phyloP scores from a whole-genome alignment of 495 filamentous ascomycete genomes.

The Viridothelium virens region DNA sequence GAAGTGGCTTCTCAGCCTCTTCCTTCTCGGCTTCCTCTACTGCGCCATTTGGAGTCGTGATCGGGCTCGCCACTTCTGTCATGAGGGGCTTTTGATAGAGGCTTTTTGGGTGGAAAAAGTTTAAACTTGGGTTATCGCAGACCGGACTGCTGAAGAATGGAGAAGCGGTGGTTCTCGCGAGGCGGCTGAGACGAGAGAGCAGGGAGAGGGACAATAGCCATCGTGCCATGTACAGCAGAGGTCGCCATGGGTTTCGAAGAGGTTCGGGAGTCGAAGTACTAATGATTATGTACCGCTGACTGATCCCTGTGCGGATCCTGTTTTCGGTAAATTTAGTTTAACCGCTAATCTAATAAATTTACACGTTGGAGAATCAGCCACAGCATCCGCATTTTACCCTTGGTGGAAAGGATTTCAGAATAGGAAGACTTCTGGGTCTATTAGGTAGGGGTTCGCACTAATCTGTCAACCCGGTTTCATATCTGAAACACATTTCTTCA shows the following conservation, averaged over 20 bases:
- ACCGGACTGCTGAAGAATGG: neutral
- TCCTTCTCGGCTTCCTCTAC: neutral
- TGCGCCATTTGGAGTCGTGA: neutral
- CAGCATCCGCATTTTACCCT: no score
- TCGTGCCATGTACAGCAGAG: neutral
- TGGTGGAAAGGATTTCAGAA: no score
- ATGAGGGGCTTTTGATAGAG: neutral
- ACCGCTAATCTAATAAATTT: no score
- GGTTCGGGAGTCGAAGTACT: neutral
- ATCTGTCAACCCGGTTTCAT: no score
- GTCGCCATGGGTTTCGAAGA: neutral
- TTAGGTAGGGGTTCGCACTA: no score
- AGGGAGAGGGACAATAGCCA: neutral
- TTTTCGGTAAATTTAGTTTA: no score
- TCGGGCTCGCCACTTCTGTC: neutral
- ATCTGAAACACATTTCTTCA: no score
- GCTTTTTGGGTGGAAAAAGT: neutral
- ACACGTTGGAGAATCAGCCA: no score
- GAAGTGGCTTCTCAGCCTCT: slow-evolving; percentile 25
- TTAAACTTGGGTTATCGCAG: neutral
- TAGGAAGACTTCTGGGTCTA: no score
- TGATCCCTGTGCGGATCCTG: no score
- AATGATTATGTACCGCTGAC: no score
- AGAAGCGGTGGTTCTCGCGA: neutral
- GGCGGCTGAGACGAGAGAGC: neutral